A percentile compares a stretch with the other conserved stretches of the same genome.
Evolutionary conservation across 2,329 filamentous ascomycete species (phyloP).

Genomic region (Dothidotthia symphoricarpi): DNA sequence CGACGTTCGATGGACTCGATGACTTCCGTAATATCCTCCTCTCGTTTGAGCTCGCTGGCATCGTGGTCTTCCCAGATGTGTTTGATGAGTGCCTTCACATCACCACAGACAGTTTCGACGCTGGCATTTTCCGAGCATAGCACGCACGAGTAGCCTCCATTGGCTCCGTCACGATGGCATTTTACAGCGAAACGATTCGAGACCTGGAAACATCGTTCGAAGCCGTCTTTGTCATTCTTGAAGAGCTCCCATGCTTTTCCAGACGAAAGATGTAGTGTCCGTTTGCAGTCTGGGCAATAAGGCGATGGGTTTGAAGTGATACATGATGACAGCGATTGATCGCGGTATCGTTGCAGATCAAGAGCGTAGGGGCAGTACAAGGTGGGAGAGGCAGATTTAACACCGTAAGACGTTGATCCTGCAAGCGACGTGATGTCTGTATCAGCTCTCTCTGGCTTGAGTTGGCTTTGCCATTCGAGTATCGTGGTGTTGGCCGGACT

Average conservation of each 20-base stretch:
- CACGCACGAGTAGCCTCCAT: slow-evolving; percentile 38
- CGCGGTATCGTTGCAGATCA: slow-evolving; percentile 31
- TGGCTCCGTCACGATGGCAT: slow-evolving; percentile 33
- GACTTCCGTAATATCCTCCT: slow-evolving; percentile 35
- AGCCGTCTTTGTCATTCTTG: slow-evolving; percentile 29
- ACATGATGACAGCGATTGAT: slow-evolving; percentile 25
- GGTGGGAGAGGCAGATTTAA: slow-evolving; percentile 15
- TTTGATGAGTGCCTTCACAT: slow-evolving; percentile 37
- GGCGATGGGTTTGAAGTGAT: slow-evolving; percentile 26
- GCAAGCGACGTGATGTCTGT: slow-evolving; percentile 28
- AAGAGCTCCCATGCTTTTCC: slow-evolving; percentile 39
- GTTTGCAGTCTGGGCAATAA: slow-evolving; percentile 34
- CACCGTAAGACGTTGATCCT: slow-evolving; percentile 20
- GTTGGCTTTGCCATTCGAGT: slow-evolving; percentile 16
- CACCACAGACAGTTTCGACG: slow-evolving; percentile 37
- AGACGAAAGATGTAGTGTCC: slow-evolving; percentile 31
- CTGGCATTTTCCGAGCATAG: slow-evolving; percentile 27
- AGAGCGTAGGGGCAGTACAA: slow-evolving; percentile 35
- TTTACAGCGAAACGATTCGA: slow-evolving; percentile 40
- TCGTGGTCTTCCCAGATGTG: slow-evolving; percentile 38
- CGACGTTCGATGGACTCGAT: slow-evolving; percentile 20
- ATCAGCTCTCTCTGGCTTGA: slow-evolving; percentile 16
- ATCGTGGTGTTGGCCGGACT: slow-evolving; percentile 31
- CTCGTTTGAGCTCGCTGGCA: slow-evolving; percentile 29
- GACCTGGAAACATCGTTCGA: slow-evolving; percentile 34